phyloP scores from a whole-genome alignment of 192 early-diverging fungal genomes.

The Phycomyces nitens region DNA sequence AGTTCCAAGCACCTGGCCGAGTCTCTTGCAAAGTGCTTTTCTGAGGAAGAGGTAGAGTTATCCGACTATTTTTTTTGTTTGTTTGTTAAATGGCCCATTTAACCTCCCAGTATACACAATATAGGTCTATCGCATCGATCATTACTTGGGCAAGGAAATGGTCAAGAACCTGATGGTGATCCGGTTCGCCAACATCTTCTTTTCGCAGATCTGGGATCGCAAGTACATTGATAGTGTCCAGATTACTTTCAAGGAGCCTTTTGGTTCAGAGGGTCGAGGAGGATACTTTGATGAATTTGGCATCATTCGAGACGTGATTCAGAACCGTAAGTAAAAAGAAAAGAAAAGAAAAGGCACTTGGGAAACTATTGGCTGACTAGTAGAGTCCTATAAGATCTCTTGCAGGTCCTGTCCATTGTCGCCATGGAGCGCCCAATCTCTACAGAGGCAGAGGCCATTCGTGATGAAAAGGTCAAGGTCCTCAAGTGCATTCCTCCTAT shows the following conservation, averaged over 20 bases:
- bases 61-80: no score
- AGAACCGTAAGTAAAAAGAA: slow-evolving; percentile 53
- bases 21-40: no score
- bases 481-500: slow-evolving; percentile 79
- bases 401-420: slow-evolving; percentile 88
- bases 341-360: no score
- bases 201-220: slow-evolving; percentile 83
- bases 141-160: slow-evolving; percentile 97
- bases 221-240: slow-evolving; percentile 84
- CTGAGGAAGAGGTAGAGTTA: slow-evolving; percentile 53
- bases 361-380: no score
- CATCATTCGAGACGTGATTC: slow-evolving; percentile 95
- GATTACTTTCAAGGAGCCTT: slow-evolving; percentile 94
- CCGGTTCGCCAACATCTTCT: slow-evolving; percentile 86
- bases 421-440: slow-evolving; percentile 90
- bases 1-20: slow-evolving; percentile 57
- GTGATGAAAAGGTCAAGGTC: slow-evolving; percentile 89
- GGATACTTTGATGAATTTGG: slow-evolving; percentile 99
- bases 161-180: slow-evolving; percentile 91
- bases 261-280: slow-evolving; percentile 94
- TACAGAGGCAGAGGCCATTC: slow-evolving; percentile 83
- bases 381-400: no score
- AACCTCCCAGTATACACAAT: no score
- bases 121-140: slow-evolving; percentile 95
- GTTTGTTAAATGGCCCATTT: slow-evolving; percentile 71